Evolutionary conservation across 73 alveolate species (phyloP).

Genomic region (Tetrahymena borealis): DNA sequence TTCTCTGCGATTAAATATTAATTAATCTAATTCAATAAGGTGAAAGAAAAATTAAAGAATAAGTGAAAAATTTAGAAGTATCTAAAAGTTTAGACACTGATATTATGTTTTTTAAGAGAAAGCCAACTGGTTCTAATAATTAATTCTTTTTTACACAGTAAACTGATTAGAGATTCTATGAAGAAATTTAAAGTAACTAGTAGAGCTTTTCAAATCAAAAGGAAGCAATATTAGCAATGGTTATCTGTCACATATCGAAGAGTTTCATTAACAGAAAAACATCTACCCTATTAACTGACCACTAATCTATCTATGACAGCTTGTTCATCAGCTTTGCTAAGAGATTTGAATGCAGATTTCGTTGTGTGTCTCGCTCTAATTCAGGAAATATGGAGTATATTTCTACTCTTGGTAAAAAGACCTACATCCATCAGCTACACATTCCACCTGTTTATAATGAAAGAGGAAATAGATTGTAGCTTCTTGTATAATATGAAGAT

Average conservation of each 20-base stretch:
- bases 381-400: neutral
- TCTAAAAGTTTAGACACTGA: neutral
- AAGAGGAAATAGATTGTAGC: neutral
- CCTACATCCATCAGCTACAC: neutral
- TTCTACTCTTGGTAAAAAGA: neutral
- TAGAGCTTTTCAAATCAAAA: neutral
- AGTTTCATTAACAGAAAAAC: neutral
- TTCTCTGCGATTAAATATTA: no score
- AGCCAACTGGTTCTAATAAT: neutral
- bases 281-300: neutral
- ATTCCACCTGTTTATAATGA: neutral
- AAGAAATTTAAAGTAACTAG: neutral
- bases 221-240: neutral
- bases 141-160: neutral
- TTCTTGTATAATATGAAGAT: neutral
- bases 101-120: neutral
- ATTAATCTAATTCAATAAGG: no score
- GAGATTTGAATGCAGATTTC: neutral
- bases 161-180: neutral
- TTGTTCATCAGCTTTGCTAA: neutral
- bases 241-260: neutral
- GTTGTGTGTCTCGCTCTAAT: neutral
- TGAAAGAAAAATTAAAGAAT: neutral
- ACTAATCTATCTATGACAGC: neutral
- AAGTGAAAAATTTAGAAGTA: neutral